Percentiles rank a stretch among this genome's conserved stretches.
phyloP scores from a whole-genome alignment of 2,329 filamentous ascomycete genomes.

The Pseudogymnoascus sp. region DNA sequence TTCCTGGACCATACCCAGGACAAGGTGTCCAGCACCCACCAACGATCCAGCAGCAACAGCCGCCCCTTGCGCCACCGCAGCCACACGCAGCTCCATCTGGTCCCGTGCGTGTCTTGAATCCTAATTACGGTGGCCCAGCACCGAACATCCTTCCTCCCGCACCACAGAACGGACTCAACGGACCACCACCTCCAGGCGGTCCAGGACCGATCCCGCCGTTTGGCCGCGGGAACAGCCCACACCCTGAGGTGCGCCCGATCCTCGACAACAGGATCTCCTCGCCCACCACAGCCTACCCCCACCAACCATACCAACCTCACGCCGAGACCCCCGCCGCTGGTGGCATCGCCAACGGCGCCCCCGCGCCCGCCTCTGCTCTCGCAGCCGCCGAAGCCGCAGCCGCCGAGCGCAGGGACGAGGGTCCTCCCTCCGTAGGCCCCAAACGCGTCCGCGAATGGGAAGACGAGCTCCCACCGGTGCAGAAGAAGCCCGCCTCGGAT shows the following conservation, averaged over 20 bases:
- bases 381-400: slow-evolving; percentile 61
- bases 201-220: slow-evolving; percentile 55
- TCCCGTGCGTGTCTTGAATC: slow-evolving; percentile 50
- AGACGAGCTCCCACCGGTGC: slow-evolving; percentile 53
- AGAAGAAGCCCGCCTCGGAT: slow-evolving; percentile 83
- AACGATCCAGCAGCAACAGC: slow-evolving; percentile 37
- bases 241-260: slow-evolving; percentile 74
- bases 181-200: slow-evolving; percentile 14
- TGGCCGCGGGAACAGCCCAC: slow-evolving; percentile 65
- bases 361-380: slow-evolving; percentile 55
- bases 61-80: slow-evolving; percentile 41
- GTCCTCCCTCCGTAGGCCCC: slow-evolving; percentile 69
- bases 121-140: slow-evolving; percentile 46
- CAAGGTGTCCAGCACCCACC: slow-evolving; percentile 18
- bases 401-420: slow-evolving; percentile 57
- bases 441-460: slow-evolving; percentile 95
- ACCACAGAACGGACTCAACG: slow-evolving; percentile 33
- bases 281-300: slow-evolving; percentile 78
- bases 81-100: slow-evolving; percentile 38
- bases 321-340: slow-evolving; percentile 41
- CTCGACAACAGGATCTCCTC: slow-evolving; percentile 83
- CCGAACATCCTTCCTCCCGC: slow-evolving; percentile 37
- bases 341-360: slow-evolving; percentile 50
- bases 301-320: slow-evolving; percentile 72
- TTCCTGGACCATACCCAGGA: slow-evolving; percentile 22